These are phyloP conservation scores for Sphagnum tenellum DNA, from an alignment of 225 moss, liverwort and hornwort genomes.

Conservation along the genomic window DNA sequence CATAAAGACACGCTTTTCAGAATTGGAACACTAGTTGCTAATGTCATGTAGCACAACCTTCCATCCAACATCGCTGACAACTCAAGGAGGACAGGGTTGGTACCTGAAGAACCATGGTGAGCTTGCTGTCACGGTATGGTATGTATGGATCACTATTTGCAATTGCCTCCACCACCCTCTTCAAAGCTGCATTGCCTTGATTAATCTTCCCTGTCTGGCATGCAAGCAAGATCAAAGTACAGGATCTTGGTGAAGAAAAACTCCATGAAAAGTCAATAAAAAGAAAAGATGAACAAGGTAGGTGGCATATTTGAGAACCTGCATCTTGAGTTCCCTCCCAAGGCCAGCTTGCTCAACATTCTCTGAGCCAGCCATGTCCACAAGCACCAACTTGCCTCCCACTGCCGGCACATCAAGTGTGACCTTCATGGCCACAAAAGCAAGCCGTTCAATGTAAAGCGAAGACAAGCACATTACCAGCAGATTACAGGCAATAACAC, in stretches of 20 bases:
- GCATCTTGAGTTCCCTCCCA: slow-evolving; percentile 72
- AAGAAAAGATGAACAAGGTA: not conserved
- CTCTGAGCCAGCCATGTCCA: slow-evolving; percentile 97
- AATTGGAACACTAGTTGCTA: no score
- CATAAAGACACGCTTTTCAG: no score
- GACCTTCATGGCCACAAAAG: slow-evolving; percentile 33
- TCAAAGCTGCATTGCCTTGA: slow-evolving; percentile 86
- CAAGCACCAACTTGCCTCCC: slow-evolving; percentile 72
- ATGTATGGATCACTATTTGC: slow-evolving; percentile 80
- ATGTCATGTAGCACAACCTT: not conserved
- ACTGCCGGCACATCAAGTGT: slow-evolving; percentile 85
- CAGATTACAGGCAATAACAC: no score
- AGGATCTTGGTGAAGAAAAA: no score
- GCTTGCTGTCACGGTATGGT: slow-evolving; percentile 95
- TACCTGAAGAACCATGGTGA: slow-evolving; percentile 95
- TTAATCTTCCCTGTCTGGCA: slow-evolving; percentile 89
- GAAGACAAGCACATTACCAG: no score
- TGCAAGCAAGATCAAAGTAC: not conserved
- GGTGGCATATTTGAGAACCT: slow-evolving; percentile 25
- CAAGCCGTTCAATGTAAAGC: no score
- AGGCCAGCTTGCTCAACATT: slow-evolving; percentile 91
- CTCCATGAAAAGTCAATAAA: not conserved
- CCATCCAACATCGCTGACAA: not conserved
- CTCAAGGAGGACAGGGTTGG: not conserved
- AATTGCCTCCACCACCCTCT: slow-evolving; percentile 90